Evolutionary conservation across 768 basidiomycete species (phyloP).

Genomic region (Pleurotus cornucopiae): DNA sequence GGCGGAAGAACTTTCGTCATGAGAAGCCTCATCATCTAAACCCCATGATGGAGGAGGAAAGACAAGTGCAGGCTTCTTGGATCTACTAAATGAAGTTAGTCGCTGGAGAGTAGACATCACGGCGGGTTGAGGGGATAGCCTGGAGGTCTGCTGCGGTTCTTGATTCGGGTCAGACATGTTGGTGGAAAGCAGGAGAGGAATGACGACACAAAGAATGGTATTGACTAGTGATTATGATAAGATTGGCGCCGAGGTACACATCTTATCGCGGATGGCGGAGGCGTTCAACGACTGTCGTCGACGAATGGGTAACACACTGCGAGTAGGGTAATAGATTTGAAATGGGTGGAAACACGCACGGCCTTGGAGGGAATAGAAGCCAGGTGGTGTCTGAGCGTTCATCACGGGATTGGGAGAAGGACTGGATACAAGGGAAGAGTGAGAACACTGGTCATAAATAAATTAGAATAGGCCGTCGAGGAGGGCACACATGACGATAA

Average conservation of each 20-base stretch:
- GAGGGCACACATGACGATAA: slow-evolving; percentile 3
- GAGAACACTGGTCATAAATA: too few relatives aligned
- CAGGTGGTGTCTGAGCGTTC: too few relatives aligned
- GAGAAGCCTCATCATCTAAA: not conserved
- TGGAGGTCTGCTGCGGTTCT: not conserved
- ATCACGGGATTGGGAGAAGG: too few relatives aligned
- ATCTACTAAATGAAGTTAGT: not conserved
- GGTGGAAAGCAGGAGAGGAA: slow-evolving; percentile 1
- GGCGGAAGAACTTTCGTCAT: not conserved
- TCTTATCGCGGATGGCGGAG: not conserved
- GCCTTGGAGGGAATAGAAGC: too few relatives aligned
- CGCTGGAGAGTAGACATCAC: not conserved
- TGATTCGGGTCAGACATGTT: slow-evolving; percentile 16
- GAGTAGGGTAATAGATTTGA: too few relatives aligned
- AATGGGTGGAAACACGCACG: too few relatives aligned
- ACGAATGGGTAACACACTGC: too few relatives aligned
- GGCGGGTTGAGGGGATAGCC: not conserved
- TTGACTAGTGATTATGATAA: not conserved
- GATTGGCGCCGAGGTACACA: not conserved
- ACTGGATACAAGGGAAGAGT: too few relatives aligned
- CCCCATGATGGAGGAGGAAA: slow-evolving; percentile 7
- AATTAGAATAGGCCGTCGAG: too few relatives aligned
- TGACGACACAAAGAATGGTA: not conserved
- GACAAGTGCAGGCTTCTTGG: slow-evolving; percentile 4
- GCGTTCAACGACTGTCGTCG: too few relatives aligned